phyloP scores from a whole-genome alignment of 2,329 filamentous ascomycete species.

The Neonectria neomacrospora region DNA sequence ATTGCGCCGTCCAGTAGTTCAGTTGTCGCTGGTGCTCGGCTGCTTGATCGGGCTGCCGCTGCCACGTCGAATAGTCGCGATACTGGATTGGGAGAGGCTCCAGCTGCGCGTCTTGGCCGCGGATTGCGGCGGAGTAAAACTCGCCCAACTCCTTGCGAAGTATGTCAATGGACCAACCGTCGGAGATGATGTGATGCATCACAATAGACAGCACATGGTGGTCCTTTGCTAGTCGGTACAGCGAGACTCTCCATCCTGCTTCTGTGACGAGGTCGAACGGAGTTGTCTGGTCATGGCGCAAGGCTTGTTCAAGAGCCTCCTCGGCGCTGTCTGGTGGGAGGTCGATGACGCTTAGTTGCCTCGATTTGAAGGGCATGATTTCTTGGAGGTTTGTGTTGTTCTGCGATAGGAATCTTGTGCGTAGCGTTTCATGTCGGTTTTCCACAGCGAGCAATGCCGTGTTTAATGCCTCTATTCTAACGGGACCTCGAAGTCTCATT shows the following conservation, averaged over 20 bases:
- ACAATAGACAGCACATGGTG: slow-evolving; percentile 42
- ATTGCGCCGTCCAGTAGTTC: slow-evolving; percentile 20
- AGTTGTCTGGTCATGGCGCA: slow-evolving; percentile 30
- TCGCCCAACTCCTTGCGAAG: slow-evolving; percentile 18
- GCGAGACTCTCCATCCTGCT: slow-evolving; percentile 35
- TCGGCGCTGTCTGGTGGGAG: not conserved
- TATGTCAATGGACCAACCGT: slow-evolving; percentile 41
- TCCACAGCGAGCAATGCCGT: slow-evolving; percentile 21
- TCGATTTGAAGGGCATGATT: not conserved
- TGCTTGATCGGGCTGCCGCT: not conserved
- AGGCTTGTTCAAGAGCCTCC: slow-evolving; percentile 7
- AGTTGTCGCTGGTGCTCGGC: slow-evolving; percentile 14
- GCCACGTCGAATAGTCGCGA: slow-evolving; percentile 34
- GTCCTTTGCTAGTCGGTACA: slow-evolving; percentile 24
- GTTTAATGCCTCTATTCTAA: slow-evolving; percentile 10
- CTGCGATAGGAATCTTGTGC: not conserved
- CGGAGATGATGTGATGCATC: slow-evolving; percentile 46
- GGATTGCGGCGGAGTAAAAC: slow-evolving; percentile 19
- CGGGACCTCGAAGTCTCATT: slow-evolving; percentile 16
- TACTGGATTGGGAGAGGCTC: slow-evolving; percentile 39
- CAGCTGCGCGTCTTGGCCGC: slow-evolving; percentile 23
- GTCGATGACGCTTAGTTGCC: not conserved
- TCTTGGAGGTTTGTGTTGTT: slow-evolving; percentile 4
- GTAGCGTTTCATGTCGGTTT: slow-evolving; percentile 23
- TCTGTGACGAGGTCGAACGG: slow-evolving; percentile 40